Conservation (phyloP, 257 asterid species). For the Oldenlandia corymbosa region DNA sequence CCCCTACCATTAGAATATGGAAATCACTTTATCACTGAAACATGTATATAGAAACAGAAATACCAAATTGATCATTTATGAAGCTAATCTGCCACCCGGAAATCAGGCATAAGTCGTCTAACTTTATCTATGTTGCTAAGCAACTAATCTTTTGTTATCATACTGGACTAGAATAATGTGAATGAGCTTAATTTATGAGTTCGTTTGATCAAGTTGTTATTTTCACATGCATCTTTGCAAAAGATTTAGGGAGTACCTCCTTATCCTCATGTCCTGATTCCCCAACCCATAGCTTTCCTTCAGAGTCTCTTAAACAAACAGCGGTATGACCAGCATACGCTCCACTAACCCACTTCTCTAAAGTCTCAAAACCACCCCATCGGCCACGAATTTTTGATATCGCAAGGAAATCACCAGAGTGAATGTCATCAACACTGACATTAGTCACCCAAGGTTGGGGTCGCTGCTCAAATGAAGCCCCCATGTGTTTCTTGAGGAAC, state of each 20-base stretch:
- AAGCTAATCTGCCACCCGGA: not conserved
- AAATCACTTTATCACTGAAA: not conserved
- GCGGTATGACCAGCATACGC: slow-evolving; percentile 86
- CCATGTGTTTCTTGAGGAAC: slow-evolving; percentile 82
- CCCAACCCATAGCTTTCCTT: slow-evolving; percentile 84
- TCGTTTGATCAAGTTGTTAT: not conserved
- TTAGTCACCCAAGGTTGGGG: slow-evolving; percentile 84
- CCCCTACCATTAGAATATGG: slow-evolving; percentile 39
- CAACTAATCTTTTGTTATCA: not conserved
- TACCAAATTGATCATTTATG: not conserved
- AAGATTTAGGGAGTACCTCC: slow-evolving; percentile 37
- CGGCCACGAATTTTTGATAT: slow-evolving; percentile 79
- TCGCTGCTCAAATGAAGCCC: slow-evolving; percentile 64
- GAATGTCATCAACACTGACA: slow-evolving; percentile 52
- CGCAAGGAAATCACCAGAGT: slow-evolving; percentile 81
- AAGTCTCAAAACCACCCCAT: slow-evolving; percentile 91
- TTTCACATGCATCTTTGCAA: not conserved
- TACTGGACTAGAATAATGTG: not conserved
- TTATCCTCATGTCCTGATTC: slow-evolving; percentile 86
- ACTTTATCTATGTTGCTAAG: not conserved
- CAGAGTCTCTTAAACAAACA: slow-evolving; percentile 72
- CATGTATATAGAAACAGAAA: not conserved
- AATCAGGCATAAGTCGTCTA: not conserved
- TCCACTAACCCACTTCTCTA: slow-evolving; percentile 89
- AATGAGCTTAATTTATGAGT: not conserved